These are phyloP conservation scores for Nectriaceae sp. DNA, from an alignment of 2,329 filamentous ascomycete genomes.

Conservation along the genomic window DNA sequence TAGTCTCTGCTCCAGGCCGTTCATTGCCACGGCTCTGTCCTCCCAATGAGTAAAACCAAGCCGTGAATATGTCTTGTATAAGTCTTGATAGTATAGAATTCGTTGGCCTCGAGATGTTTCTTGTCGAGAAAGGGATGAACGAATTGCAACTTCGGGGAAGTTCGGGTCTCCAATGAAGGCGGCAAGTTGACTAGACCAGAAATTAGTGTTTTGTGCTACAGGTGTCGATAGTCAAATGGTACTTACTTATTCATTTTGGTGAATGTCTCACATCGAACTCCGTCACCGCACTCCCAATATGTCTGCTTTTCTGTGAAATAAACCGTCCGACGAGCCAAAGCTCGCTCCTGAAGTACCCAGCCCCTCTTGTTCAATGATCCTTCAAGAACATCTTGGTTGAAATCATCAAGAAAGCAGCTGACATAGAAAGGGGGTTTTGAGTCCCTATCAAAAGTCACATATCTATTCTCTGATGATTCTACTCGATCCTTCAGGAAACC, in stretches of 20 bases:
- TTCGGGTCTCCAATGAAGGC: slow-evolving; percentile 21
- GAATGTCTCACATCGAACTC: slow-evolving; percentile 16
- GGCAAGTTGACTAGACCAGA: neutral
- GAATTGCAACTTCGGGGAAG: slow-evolving; percentile 11
- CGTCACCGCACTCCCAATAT: slow-evolving; percentile 21
- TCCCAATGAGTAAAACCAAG: slow-evolving; percentile 11
- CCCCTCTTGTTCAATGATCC: slow-evolving; percentile 8
- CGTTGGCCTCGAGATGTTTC: slow-evolving; percentile 9
- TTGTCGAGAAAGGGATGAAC: neutral
- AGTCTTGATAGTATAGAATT: slow-evolving; percentile 16
- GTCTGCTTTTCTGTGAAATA: slow-evolving; percentile 18
- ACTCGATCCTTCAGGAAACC: slow-evolving; percentile 8
- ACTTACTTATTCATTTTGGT: slow-evolving; percentile 17
- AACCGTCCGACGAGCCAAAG: slow-evolving; percentile 18
- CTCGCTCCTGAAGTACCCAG: slow-evolving; percentile 14
- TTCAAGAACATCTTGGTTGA: slow-evolving; percentile 12
- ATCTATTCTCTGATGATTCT: neutral
- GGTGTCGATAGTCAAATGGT: neutral
- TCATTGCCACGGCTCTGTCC: slow-evolving; percentile 21
- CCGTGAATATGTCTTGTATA: slow-evolving; percentile 19
- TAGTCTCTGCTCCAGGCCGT: slow-evolving; percentile 16
- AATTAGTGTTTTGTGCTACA: slow-evolving; percentile 4
- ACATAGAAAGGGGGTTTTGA: slow-evolving; percentile 3
- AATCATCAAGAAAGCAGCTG: slow-evolving; percentile 16
- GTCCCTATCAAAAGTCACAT: slow-evolving; percentile 1